Percentiles rank a stretch among this genome's conserved stretches.
These are phyloP conservation scores for Euphrasia arctica DNA, from an alignment of 305 asterid genomes.

Conservation along the genomic window DNA sequence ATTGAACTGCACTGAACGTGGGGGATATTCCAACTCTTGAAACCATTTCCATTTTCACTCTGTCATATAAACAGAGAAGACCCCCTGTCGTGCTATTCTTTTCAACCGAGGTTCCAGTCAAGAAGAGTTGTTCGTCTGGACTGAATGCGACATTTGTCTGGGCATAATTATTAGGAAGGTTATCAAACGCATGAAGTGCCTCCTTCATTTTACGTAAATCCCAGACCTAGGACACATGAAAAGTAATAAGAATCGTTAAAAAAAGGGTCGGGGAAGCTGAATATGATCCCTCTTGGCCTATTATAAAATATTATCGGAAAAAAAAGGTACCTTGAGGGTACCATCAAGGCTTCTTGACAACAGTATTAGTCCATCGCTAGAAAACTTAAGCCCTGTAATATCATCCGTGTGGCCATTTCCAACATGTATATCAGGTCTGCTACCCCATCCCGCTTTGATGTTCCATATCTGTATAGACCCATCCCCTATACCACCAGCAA, in stretches of 20 bases:
- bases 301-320: not conserved
- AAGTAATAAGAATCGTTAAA: conserved; percentile 18
- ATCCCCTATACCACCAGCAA: conserved; percentile 90
- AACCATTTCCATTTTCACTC: conserved; percentile 71
- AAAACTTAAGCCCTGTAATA: conserved; percentile 80
- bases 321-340: conserved; percentile 63
- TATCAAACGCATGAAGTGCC: conserved; percentile 55
- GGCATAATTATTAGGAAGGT: conserved; percentile 83
- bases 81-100: conserved; percentile 80
- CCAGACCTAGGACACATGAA: conserved; percentile 61
- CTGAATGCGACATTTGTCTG: conserved; percentile 85
- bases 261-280: not conserved
- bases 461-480: conserved; percentile 97
- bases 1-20: conserved; percentile 78
- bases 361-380: conserved; percentile 71
- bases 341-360: conserved; percentile 92
- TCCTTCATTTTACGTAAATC: conserved; percentile 84
- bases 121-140: conserved; percentile 75
- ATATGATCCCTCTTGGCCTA: not conserved
- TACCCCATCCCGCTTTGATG: conserved; percentile 93
- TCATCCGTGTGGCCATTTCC: conserved; percentile 72
- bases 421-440: conserved; percentile 73
- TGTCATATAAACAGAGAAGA: conserved; percentile 70
- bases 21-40: conserved; percentile 85
- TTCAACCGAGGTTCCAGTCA: conserved; percentile 86